These are phyloP conservation scores for Colletotrichum sp. DNA, from an alignment of 2,329 filamentous ascomycete species.

Conservation along the genomic window DNA sequence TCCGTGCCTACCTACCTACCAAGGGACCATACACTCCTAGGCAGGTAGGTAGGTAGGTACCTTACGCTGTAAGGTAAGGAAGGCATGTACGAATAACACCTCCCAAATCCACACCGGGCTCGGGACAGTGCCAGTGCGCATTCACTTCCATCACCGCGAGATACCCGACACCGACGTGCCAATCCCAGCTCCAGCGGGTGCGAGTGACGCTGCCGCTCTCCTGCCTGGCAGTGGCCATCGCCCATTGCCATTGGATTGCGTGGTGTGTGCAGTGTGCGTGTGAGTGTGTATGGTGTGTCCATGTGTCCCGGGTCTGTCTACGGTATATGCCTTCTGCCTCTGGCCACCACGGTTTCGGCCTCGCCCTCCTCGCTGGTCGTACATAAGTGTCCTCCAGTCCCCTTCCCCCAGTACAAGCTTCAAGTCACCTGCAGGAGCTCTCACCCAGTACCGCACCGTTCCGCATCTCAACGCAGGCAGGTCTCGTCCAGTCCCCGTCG, in stretches of 20 bases:
- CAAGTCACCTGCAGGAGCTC: slow-evolving; percentile 17
- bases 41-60: not conserved
- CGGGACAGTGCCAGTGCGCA: not conserved
- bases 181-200: not conserved
- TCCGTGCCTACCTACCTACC: not conserved
- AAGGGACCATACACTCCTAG: not conserved
- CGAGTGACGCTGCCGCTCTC: slow-evolving; percentile 15
- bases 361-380: not conserved
- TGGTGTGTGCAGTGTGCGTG: not conserved
- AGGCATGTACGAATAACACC: not conserved
- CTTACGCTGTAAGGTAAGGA: not conserved
- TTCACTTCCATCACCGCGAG: not conserved
- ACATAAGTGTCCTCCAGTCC: slow-evolving; percentile 18
- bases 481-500: not conserved
- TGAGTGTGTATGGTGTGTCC: not conserved
- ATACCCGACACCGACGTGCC: not conserved
- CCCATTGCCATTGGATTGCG: not conserved
- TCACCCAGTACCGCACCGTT: not conserved
- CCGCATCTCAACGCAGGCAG: not conserved
- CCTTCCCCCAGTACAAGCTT: not conserved
- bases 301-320: not conserved
- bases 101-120: not conserved
- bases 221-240: slow-evolving; percentile 5
- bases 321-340: not conserved
- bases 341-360: slow-evolving; percentile 10